Evolutionary conservation across 768 basidiomycete species (phyloP).

Genomic region (Panus rudis): DNA sequence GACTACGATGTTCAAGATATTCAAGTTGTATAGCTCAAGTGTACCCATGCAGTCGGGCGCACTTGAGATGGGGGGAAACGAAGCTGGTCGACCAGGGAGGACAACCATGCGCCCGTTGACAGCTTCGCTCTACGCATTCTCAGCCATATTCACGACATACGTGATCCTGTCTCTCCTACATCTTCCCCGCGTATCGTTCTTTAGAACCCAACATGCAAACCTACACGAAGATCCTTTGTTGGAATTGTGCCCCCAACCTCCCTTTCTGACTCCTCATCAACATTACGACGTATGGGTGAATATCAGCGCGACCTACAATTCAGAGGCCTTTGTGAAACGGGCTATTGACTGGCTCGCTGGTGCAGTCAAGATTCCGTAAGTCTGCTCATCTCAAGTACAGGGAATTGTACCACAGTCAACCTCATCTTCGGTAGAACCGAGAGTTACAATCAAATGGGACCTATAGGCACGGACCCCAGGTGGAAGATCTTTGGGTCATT

Average conservation of each 20-base stretch:
- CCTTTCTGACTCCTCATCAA: constrained; percentile 47
- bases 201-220: too few species aligned
- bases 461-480: constrained; percentile 41
- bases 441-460: constrained; percentile 41
- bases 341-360: constrained; percentile 2
- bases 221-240: too few species aligned
- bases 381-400: not conserved
- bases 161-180: too few species aligned
- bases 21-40: too few species aligned
- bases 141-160: too few species aligned
- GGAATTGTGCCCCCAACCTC: not conserved
- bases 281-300: constrained; percentile 53
- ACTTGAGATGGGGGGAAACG: too few species aligned
- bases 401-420: not conserved
- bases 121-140: too few species aligned
- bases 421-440: constrained; percentile 34
- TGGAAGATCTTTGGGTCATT: constrained; percentile 33
- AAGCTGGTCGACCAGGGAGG: too few species aligned
- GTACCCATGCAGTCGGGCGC: too few species aligned
- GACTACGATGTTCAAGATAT: too few species aligned
- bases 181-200: too few species aligned
- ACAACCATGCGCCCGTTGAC: too few species aligned
- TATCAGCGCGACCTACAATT: constrained; percentile 22
- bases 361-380: constrained; percentile 23
- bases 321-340: not conserved